Percentiles rank a stretch among this genome's conserved stretches.
phyloP scores from a whole-genome alignment of 1,284 basidiomycete species.

The Tranzscheliella williamsii region DNA sequence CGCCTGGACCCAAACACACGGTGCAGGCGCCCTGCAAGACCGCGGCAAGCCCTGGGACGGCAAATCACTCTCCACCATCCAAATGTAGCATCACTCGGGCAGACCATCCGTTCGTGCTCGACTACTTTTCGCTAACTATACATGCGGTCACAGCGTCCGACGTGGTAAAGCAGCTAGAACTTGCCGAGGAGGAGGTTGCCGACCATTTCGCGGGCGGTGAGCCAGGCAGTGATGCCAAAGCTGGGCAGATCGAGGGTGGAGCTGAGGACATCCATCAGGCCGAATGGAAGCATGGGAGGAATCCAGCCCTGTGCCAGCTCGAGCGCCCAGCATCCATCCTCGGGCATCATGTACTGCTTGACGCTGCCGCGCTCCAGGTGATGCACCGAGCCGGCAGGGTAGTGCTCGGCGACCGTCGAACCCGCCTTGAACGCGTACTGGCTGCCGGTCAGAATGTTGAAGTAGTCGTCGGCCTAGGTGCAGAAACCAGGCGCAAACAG shows the following conservation, averaged over 20 bases:
- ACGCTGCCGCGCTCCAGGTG: constrained; percentile 77
- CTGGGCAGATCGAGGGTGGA: constrained; percentile 88
- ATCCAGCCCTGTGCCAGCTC: constrained; percentile 81
- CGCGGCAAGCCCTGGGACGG: constrained; percentile 34
- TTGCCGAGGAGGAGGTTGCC: constrained; percentile 48
- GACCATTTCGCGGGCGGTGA: constrained; percentile 68
- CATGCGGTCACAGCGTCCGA: no score
- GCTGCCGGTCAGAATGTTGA: constrained; percentile 89
- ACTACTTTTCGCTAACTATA: no score
- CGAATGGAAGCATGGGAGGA: constrained; percentile 73
- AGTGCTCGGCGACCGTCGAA: constrained; percentile 77
- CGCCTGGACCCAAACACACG: constrained; percentile 40
- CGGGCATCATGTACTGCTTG: constrained; percentile 97
- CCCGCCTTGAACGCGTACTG: constrained; percentile 89
- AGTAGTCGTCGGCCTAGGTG: constrained; percentile 83
- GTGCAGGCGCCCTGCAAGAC: constrained; percentile 18
- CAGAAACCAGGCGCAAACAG: not conserved
- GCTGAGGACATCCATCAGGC: constrained; percentile 79
- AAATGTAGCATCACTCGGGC: constrained; percentile 14
- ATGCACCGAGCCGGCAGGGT: constrained; percentile 81
- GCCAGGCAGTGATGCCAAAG: constrained; percentile 75
- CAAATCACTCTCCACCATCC: constrained; percentile 18
- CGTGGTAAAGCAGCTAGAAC: constrained; percentile 12
- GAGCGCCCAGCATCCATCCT: constrained; percentile 84
- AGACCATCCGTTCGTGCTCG: no score